Base-by-base conservation (phyloP, 768 basidiomycete genomes). In the Lactifluus hygrophoroides region DNA sequence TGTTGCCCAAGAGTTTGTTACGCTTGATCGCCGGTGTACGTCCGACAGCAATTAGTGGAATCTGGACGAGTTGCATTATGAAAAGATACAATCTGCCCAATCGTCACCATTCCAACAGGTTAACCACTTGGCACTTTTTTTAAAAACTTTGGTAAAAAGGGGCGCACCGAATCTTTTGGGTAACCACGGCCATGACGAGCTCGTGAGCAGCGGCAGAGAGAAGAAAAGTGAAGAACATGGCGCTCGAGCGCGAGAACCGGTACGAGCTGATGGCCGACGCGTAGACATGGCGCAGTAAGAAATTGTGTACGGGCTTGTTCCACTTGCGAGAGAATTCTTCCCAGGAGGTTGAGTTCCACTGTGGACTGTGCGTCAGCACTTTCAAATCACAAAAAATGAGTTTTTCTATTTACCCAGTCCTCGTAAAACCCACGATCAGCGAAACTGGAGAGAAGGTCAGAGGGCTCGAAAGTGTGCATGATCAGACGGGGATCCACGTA, bases 371-470 rank as follows among this genome's bases (percentile, higher is more conserved):
- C 3, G n/a, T 53, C 38, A 57, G 43, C 40, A 55, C n/a, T n/a
- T n/a, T 23, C 28, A 10, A 16, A 10, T 28, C 17, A 5, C 28
- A 30, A 28, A n/a, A 40, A 5, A 55, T 3, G 30, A 34, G 46
- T n/a, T 38, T 19, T 37, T 46, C 40, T 30, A 67, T 74, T 27
- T 70, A 87, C 86, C 91, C 94, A 97, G 70, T 96, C 95, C 72
- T 94, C 90, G 69, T 98, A 99, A 71, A 98, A 99, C 64, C 92
- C 88, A 46, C 95, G 79, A 69, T 99, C 95, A n/a, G 92, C 91
- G 68, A 99, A 99, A 69, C 90, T 92, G 62, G n/a, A 43, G 57
- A 38, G 46, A 44, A 17, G 2, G 14, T 47, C 13, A 54, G 46
- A 27, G 35, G 44, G 11, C 37, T 19, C 17, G 21, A 6, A 27